Conservation (phyloP, 495 filamentous ascomycete genomes). For the Acidomyces sp. region DNA sequence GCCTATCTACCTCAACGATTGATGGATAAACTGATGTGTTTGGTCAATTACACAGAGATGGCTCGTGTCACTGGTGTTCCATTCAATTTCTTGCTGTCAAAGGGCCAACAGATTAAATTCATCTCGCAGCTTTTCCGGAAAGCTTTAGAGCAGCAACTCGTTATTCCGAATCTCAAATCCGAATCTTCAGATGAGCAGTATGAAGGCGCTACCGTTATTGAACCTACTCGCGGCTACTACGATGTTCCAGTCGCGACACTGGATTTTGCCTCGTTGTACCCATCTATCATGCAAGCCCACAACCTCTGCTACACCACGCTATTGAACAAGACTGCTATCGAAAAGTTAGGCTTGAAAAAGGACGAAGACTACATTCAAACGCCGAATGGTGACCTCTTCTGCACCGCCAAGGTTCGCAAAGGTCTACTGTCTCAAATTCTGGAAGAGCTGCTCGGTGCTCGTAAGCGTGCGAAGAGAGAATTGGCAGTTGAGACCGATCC, state of each 20-base stretch:
- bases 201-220: conserved; percentile 95
- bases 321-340: conserved; percentile 64
- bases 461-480: conserved; percentile 89
- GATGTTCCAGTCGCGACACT: conserved; percentile 89
- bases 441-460: conserved; percentile 73
- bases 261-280: conserved; percentile 97
- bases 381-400: conserved; percentile 87
- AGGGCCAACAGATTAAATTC: conserved; percentile 96
- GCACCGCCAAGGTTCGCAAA: conserved; percentile 76
- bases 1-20: conserved; percentile 88
- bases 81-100: conserved; percentile 84
- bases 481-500: conserved; percentile 82
- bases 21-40: conserved; percentile 94
- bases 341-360: conserved; percentile 58
- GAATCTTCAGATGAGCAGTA: conserved; percentile 66
- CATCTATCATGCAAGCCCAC: conserved; percentile 97
- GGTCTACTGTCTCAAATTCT: conserved; percentile 89
- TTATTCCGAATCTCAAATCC: conserved; percentile 72
- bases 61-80: conserved; percentile 97
- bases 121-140: conserved; percentile 95
- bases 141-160: conserved; percentile 77
- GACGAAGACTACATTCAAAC: conserved; percentile 95
- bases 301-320: conserved; percentile 97
- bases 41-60: conserved; percentile 99
- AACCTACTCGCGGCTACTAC: conserved; percentile 84